Evolutionary conservation across 768 basidiomycete genomes (phyloP).

Genomic region (Amanita pseudoporphyria): DNA sequence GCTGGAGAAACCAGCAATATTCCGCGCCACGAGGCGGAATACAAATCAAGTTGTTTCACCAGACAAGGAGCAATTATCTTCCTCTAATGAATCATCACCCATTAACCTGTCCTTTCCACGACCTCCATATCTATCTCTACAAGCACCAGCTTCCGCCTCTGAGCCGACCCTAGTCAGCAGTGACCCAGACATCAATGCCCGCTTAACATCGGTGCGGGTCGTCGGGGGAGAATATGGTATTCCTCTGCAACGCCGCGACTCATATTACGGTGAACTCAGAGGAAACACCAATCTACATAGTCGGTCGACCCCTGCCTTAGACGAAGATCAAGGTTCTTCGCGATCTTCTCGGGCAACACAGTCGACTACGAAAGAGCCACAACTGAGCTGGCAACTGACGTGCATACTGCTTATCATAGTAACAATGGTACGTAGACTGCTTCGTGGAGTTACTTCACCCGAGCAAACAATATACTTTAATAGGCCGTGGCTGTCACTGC

Average conservation of each 20-base stretch:
- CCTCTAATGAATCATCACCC: constrained; percentile 5
- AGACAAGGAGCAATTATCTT: background rate
- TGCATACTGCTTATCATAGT: constrained; percentile 44
- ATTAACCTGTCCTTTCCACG: constrained; percentile 12
- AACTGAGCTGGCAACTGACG: constrained; percentile 50
- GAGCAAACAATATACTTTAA: background rate
- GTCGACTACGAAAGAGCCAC: constrained; percentile 29
- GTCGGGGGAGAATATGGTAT: background rate
- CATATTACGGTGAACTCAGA: background rate
- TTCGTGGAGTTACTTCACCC: background rate
- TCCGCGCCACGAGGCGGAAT: constrained; percentile 9
- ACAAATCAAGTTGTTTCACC: constrained; percentile 3
- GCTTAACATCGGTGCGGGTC: background rate
- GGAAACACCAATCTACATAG: background rate
- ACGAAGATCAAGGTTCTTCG: background rate
- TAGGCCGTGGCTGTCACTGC: constrained; percentile 50
- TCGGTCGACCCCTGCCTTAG: background rate
- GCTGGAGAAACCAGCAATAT: constrained; percentile 21
- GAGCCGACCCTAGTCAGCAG: constrained; percentile 13
- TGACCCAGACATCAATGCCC: background rate
- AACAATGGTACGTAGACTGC: constrained; percentile 48
- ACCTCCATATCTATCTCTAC: constrained; percentile 12
- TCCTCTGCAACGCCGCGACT: background rate
- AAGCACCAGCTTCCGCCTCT: constrained; percentile 10
- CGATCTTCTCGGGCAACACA: background rate